Conservation (phyloP, 257 asterid genomes). For the Gynochthodes officinalis region DNA sequence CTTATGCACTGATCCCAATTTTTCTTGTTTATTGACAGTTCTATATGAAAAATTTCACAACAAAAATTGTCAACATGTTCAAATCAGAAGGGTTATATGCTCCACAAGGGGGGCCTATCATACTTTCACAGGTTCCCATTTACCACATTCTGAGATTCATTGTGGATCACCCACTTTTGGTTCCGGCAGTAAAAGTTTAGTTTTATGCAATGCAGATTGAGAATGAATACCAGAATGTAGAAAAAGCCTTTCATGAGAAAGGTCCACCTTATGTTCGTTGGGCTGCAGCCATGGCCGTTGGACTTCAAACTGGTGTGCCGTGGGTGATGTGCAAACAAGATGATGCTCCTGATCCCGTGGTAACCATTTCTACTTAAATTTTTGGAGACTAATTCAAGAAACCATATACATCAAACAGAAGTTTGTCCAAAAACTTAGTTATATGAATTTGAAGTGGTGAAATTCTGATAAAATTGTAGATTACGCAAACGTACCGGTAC, state of each 20-base stretch:
- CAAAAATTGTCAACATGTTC: constrained; percentile 67
- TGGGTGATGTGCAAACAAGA: constrained; percentile 98
- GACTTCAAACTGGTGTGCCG: constrained; percentile 76
- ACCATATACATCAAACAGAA: not conserved
- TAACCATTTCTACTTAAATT: constrained; percentile 17
- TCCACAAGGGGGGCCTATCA: constrained; percentile 91
- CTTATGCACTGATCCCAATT: not conserved
- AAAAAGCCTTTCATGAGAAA: constrained; percentile 36
- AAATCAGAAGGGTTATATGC: constrained; percentile 72
- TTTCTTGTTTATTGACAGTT: constrained; percentile 28
- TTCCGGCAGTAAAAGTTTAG: not conserved
- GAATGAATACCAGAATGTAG: constrained; percentile 79
- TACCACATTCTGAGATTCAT: not conserved
- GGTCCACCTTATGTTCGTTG: constrained; percentile 78
- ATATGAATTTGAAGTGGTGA: not conserved
- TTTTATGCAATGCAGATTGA: constrained; percentile 51
- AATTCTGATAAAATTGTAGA: not conserved
- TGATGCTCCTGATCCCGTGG: constrained; percentile 91
- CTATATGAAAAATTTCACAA: constrained; percentile 66
- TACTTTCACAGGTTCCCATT: constrained; percentile 65
- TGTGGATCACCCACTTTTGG: too few relatives aligned
- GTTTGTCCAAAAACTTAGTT: too few relatives aligned
- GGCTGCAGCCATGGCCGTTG: constrained; percentile 88
- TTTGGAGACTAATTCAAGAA: not conserved
- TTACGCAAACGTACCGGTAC: not conserved